phyloP scores from a whole-genome alignment of 495 filamentous ascomycete species.

The Neurospora africana region DNA sequence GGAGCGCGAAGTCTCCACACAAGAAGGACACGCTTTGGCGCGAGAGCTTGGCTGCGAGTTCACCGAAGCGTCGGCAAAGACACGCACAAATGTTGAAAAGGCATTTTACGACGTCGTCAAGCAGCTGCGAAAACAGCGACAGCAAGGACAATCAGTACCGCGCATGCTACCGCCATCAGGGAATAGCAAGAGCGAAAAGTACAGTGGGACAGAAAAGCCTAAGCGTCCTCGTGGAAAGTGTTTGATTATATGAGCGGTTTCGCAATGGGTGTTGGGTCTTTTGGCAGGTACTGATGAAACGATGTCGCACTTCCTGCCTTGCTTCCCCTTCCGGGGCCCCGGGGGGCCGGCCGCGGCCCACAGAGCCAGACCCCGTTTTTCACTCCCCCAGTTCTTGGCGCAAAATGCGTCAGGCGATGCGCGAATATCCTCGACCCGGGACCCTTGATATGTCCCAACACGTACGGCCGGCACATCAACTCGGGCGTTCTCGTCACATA shows the following conservation, averaged over 20 bases:
- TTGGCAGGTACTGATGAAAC: background rate
- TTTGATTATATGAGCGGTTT: background rate
- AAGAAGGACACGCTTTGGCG: constrained; percentile 86
- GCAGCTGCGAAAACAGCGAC: constrained; percentile 71
- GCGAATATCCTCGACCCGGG: background rate
- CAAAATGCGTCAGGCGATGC: background rate
- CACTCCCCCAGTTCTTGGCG: background rate
- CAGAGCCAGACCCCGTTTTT: background rate
- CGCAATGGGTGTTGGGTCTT: background rate
- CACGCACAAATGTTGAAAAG: constrained; percentile 97
- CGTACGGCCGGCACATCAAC: background rate
- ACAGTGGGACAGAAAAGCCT: constrained; percentile 3
- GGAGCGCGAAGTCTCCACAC: constrained; percentile 90
- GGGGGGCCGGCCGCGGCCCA: background rate
- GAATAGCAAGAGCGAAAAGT: constrained; percentile 20
- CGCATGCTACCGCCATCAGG: constrained; percentile 27
- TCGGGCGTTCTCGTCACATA: background rate
- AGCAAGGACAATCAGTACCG: constrained; percentile 55
- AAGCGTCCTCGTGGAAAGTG: background rate
- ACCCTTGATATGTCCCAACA: background rate
- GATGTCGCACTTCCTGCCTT: background rate
- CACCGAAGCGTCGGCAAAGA: constrained; percentile 97
- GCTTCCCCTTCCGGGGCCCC: background rate
- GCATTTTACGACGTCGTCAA: constrained; percentile 97
- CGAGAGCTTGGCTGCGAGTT: constrained; percentile 93